Evolutionary conservation across 345 rosid species (phyloP), one percentile per base, ranked within the genome.

Genomic region (Brassica nigra): DNA sequence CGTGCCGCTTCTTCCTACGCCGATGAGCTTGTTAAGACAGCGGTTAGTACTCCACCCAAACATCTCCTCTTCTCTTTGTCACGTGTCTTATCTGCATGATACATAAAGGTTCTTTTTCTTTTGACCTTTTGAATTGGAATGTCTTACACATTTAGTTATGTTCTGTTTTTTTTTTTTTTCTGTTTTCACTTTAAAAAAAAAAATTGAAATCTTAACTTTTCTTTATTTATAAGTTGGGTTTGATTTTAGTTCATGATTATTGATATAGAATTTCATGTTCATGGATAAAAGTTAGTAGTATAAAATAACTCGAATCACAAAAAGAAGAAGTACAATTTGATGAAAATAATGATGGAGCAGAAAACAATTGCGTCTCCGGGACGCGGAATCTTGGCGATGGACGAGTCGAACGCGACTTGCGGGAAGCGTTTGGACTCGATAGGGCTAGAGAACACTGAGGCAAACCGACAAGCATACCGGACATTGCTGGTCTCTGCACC

Each of bases 361-460:
- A 95, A 91, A 95, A 92, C 94, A 3, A 27, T 95, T 62, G 98
- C 99, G 67, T 91, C 99, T 1, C 99, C 99, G 0, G 97, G 99
- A 28, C 92, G 95, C 16, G 98, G 99, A 78, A 95, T 95, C 65
- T 82, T 95, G 92, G 98, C 99, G 70, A 95, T 95, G 99, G 97
- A 95, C 27, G 99, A 95, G 86, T 95, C 98, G 0, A 92, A 92
- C 73, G 97, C 97, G 33, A 95, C 99, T 67, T 95, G 97, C 36
- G 99, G 99, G 83, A 95, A 92, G 85, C 89, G 99, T 70, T 87
- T 95, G 52, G 97, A 89, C 9, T 95, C 99, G 0, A 92, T 95
- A 1, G 99, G 99, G 80, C 84, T 91, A 67, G 97, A 95, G 90
- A 95, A 92, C 92, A 92, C 97, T 0, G 97, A 92, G 88, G 97